phyloP scores from a whole-genome alignment of 2,329 filamentous ascomycete species.

The Hirsutella minnesotensis region DNA sequence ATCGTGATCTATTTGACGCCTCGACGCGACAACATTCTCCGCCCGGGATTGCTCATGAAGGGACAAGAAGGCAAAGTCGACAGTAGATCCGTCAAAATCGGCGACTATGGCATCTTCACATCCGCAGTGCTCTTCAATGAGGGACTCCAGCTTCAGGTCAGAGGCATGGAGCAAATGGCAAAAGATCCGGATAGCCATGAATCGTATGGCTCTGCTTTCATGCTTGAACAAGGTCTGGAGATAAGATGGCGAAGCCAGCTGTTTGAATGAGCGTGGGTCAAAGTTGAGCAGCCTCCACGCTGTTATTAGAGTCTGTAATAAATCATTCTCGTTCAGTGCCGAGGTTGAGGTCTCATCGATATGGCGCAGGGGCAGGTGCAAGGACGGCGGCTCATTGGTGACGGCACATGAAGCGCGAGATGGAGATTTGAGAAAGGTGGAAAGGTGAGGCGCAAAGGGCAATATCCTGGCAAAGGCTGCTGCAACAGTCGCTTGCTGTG shows the following conservation, averaged over 20 bases:
- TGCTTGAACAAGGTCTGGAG: constrained; percentile 60
- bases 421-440: constrained; percentile 54
- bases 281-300: constrained; percentile 71
- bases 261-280: constrained; percentile 56
- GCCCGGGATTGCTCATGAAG: constrained; percentile 45
- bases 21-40: constrained; percentile 29
- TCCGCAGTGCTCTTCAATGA: constrained; percentile 56
- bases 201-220: constrained; percentile 51
- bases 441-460: constrained; percentile 71
- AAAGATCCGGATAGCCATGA: constrained; percentile 71
- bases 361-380: constrained; percentile 17
- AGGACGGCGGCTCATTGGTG: constrained; percentile 7
- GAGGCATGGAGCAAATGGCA: constrained; percentile 69
- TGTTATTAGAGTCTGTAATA: constrained; percentile 26
- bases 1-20: constrained; percentile 22
- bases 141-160: constrained; percentile 63
- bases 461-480: constrained; percentile 69
- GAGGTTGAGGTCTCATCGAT: constrained; percentile 16
- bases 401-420: constrained; percentile 1
- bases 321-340: constrained; percentile 8
- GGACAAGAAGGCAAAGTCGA: constrained; percentile 68
- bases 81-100: constrained; percentile 59
- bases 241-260: constrained; percentile 50
- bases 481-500: constrained; percentile 36
- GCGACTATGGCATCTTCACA: constrained; percentile 49